These are phyloP conservation scores for Gnomoniopsis sp. DNA, from an alignment of 2,329 filamentous ascomycete genomes.

Conservation along the genomic window DNA sequence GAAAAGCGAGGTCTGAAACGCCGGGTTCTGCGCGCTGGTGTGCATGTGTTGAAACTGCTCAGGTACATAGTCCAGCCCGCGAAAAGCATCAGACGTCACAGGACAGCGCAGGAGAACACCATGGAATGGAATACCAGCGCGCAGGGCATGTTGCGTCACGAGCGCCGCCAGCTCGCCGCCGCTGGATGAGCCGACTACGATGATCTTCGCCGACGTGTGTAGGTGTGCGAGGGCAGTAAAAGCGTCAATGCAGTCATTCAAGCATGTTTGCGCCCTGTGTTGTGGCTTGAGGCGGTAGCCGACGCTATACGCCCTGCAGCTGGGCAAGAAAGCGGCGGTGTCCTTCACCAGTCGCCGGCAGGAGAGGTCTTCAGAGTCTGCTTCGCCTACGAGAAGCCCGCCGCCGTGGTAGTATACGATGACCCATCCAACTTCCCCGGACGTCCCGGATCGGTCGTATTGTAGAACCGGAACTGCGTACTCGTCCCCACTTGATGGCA, in stretches of 20 bases:
- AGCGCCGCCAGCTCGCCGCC: conserved; percentile 46
- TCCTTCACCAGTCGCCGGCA: conserved; percentile 39
- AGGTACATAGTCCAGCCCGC: conserved; percentile 34
- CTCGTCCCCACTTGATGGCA: conserved; percentile 31
- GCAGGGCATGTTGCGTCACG: conserved; percentile 32
- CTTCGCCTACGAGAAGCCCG: conserved; percentile 43
- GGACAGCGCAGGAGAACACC: conserved; percentile 46
- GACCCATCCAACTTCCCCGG: conserved; percentile 18
- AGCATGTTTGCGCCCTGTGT: conserved; percentile 34
- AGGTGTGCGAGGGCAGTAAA: conserved; percentile 25
- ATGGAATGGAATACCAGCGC: conserved; percentile 24
- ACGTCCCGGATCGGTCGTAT: conserved; percentile 24
- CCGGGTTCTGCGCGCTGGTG: conserved; percentile 33
- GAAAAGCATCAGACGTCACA: conserved; percentile 43
- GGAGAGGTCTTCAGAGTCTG: conserved; percentile 46
- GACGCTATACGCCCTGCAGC: conserved; percentile 38
- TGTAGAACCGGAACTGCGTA: conserved; percentile 34
- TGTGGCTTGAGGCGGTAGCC: conserved; percentile 43
- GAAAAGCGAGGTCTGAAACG: conserved; percentile 34
- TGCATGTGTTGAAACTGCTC: conserved; percentile 32
- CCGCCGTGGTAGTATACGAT: conserved; percentile 48
- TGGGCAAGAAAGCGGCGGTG: conserved; percentile 18
- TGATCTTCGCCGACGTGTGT: conserved; percentile 19
- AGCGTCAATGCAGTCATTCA: conserved; percentile 39
- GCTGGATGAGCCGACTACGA: conserved; percentile 44